Base-by-base conservation (phyloP, 2,329 filamentous ascomycete genomes). In the Didymella pinodella region DNA sequence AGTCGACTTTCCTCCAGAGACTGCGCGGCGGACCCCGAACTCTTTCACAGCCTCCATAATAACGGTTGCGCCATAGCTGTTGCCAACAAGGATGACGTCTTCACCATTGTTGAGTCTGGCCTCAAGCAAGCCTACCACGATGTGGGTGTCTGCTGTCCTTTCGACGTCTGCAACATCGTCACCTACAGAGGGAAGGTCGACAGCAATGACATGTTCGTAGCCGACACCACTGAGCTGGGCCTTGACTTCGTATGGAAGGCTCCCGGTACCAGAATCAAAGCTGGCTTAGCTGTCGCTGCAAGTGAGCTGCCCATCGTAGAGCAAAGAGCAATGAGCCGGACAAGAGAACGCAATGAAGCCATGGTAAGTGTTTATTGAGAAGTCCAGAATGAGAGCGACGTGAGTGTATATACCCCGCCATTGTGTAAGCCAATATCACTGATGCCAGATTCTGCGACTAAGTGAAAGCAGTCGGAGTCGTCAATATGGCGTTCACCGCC, bases 31-130 rank as follows among this genome's bases (percentile, higher is more conserved):
- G 16, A 18, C 32, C 22, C 65, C 52, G 29, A 67, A 57, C 22
- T 57, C 63, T 11, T 62, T 61, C 48, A 72, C 67, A 4, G 71
- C 71, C 45, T 72, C 69, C 22, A 65, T 64, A 22, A 71, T 66
- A 12, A 73, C 68, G 8, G 65, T 68, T 12, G 59, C 67, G 4
- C 66, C 71, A 44, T 73, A 75, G 58, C 70, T 72, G 57, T 72
- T 71, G 1, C 67, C 69, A 7, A 72, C 66, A 2, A 75, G 40
- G 10, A 75, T 32, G 7, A 74, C 61, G 26, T 74, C 64, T 28
- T 65, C 54, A 34, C 69, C 67, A 0, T 36, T 12, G 0, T 50
- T 25, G 3, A 73, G 52, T 14, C 60, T 57, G 18, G 54, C 31
- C 4, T 44, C n/a, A n/a, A 73, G 48, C 2, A 58, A n/a, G 3